phyloP scores from a whole-genome alignment of 2,329 filamentous ascomycete species.

The Cytospora piceae region DNA sequence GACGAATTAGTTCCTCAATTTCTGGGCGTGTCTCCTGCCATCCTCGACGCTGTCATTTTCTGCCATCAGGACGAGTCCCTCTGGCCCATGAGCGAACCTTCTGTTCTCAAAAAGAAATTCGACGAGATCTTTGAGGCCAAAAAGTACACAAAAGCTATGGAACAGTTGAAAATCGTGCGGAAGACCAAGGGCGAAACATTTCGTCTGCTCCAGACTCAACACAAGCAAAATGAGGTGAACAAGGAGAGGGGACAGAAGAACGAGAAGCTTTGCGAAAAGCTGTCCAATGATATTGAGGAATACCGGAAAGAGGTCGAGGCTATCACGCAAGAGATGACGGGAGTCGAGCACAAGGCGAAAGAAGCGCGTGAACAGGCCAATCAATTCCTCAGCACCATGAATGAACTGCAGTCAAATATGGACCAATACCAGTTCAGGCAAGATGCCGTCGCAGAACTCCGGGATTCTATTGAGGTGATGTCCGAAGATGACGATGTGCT shows the following conservation, averaged over 20 bases:
- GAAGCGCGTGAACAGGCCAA: conserved; percentile 75
- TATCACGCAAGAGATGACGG: conserved; percentile 49
- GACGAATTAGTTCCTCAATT: conserved; percentile 83
- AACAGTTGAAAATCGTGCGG: conserved; percentile 84
- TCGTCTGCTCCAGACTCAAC: conserved; percentile 71
- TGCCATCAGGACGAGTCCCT: conserved; percentile 98
- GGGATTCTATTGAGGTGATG: conserved; percentile 74
- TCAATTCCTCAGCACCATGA: conserved; percentile 74
- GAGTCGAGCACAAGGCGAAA: conserved; percentile 63
- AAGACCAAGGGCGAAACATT: conserved; percentile 84
- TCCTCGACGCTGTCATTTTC: conserved; percentile 95
- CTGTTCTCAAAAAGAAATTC: conserved; percentile 86
- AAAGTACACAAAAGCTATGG: conserved; percentile 97
- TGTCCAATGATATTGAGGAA: conserved; percentile 69
- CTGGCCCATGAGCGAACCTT: conserved; percentile 92
- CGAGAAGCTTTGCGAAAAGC: conserved; percentile 64
- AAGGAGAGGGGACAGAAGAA: conserved; percentile 81
- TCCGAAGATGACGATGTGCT: conserved; percentile 78
- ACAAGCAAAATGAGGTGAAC: conserved; percentile 77
- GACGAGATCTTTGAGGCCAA: conserved; percentile 97
- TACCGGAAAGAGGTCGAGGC: conserved; percentile 60
- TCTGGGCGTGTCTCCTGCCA: conserved; percentile 85
- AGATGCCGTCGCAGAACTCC: conserved; percentile 71
- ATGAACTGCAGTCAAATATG: conserved; percentile 74
- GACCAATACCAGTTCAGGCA: conserved; percentile 73